Conservation (phyloP, 768 basidiomycete genomes). For the Leccinum barrowsii region DNA sequence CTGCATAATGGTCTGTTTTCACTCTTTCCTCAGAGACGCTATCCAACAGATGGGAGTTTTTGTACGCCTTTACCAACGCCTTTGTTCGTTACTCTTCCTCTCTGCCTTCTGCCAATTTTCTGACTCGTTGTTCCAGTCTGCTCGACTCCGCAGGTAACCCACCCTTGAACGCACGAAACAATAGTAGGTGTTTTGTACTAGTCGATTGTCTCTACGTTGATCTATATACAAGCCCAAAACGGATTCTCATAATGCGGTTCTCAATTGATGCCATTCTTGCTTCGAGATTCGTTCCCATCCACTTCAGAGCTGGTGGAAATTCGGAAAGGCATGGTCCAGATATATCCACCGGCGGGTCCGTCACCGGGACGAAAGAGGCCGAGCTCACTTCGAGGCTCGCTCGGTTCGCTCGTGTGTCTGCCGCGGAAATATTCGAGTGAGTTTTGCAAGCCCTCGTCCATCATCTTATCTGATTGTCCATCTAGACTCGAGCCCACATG, state of each 20-base stretch:
- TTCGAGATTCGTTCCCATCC: conserved; percentile 21
- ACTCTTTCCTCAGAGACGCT: conserved; percentile 17
- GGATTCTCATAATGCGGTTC: conserved; percentile 21
- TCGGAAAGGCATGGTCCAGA: conserved; percentile 25
- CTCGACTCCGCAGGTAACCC: conserved; percentile 27
- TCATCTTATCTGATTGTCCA: neutral
- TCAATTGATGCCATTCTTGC: conserved; percentile 18
- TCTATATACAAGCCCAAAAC: conserved; percentile 9
- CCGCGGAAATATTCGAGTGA: conserved; percentile 23
- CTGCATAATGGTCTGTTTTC: neutral
- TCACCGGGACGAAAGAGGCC: conserved; percentile 14
- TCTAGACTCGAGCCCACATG: conserved; percentile 27
- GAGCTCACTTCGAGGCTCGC: conserved; percentile 23
- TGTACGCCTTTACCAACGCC: conserved; percentile 27
- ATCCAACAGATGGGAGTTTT: conserved; percentile 35
- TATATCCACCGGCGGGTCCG: conserved; percentile 14
- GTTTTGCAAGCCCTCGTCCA: neutral
- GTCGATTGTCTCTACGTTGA: neutral
- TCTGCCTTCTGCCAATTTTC: neutral
- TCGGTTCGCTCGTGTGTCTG: conserved; percentile 26
- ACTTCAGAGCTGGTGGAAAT: conserved; percentile 12
- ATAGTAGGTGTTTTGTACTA: conserved; percentile 10
- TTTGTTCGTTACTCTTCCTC: conserved; percentile 19
- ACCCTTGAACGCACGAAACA: conserved; percentile 24
- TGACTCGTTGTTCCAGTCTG: conserved; percentile 19